Conservation (phyloP, 2,329 filamentous ascomycete genomes). For the Trichoderma sp. region DNA sequence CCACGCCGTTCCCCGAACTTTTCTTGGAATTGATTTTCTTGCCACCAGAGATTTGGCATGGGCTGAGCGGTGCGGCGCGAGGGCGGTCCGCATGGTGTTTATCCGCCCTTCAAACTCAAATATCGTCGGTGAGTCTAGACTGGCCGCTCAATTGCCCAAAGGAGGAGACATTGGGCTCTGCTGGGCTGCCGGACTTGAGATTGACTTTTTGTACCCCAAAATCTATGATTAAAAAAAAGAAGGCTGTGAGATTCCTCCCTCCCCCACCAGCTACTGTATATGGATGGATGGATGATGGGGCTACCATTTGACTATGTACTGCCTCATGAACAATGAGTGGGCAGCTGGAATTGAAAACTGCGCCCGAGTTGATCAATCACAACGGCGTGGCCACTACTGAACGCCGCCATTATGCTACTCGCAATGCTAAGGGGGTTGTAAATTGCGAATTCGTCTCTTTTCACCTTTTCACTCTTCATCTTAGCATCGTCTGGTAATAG, state of each 20-base stretch:
- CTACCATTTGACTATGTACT: not conserved
- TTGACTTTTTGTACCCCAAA: not conserved
- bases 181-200: not conserved
- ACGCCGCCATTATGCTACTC: not conserved
- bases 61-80: constrained; percentile 22
- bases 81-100: constrained; percentile 17
- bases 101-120: constrained; percentile 21
- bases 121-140: not conserved
- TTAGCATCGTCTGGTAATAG: not conserved
- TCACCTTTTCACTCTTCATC: not conserved
- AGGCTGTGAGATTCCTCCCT: not conserved
- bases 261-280: not conserved
- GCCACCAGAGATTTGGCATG: not conserved
- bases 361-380: constrained; percentile 1
- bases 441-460: not conserved
- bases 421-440: not conserved
- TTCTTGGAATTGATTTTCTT: not conserved
- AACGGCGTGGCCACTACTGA: not conserved
- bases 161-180: not conserved
- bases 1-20: not conserved
- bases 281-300: not conserved
- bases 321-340: not conserved
- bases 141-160: not conserved
- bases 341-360: not conserved
- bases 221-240: not conserved